Base-by-base conservation (phyloP, 495 filamentous ascomycete species). In the Patellaria atrata region DNA sequence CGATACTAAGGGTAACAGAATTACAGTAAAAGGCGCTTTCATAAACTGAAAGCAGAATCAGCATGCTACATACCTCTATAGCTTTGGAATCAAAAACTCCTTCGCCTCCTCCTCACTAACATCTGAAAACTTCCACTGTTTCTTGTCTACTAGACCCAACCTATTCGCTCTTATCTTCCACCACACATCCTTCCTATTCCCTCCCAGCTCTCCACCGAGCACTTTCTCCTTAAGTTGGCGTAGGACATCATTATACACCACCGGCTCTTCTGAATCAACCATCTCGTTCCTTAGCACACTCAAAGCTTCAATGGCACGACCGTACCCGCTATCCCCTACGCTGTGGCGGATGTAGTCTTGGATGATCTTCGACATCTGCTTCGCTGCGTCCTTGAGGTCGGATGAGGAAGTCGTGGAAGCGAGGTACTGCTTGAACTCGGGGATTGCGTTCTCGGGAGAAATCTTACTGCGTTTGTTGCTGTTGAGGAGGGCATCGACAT, bases 401-500 rank as follows among this genome's bases (percentile, higher is more conserved):
- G 65, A 61, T 11, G 75, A 58, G 20, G 73, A 71, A 10, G 74
- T 70, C 1, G 79, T 68, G 1, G 59, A 56, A 0, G 65, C 64
- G 11, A 96, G 63, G 14, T 72, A 69, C 57, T 87, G 82, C 48
- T 84, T 91, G 69, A 94, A 96, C 33, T 86, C 79, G 0, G 91
- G 85, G 28, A 99, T 80, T 3, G 84, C 73, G 46, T 99, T 96
- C 16, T 74, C 62, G 0, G 70, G 47, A 2, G 77, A 77, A 33
- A 99, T 85, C 37, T 70, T 77, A 24, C 59, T 48, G 7, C 61
- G 68, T 43, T 75, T 74, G 22, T 44, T 36, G 19, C 42, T 48
- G 27, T 66, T 64, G 16, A 93, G 74, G 12, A 94, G 75, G 1
- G 70, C 68, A 40, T 82, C 77, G 34, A 94, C 69, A 46, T 99